These are phyloP conservation scores for Podospora australis DNA, from an alignment of 495 filamentous ascomycete species.

Conservation along the genomic window DNA sequence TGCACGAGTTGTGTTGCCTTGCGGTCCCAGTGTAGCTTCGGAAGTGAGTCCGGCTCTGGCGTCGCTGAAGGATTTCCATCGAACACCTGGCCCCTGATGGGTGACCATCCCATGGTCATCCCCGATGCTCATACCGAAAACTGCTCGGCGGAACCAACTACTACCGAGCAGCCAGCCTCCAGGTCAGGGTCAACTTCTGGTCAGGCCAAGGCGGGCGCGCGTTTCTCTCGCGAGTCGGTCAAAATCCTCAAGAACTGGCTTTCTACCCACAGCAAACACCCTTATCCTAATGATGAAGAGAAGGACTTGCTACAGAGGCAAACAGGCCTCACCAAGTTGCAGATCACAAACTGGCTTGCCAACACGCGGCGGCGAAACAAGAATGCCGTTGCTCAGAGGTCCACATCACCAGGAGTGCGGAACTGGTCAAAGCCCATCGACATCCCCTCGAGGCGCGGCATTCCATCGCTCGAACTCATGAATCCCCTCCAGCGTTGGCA, in stretches of 20 bases:
- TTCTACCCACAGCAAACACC: conserved; percentile 63
- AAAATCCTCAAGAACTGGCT: conserved; percentile 76
- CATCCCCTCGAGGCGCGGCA: conserved; percentile 51
- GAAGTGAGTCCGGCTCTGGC: conserved; percentile 15
- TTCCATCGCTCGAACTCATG: conserved; percentile 53
- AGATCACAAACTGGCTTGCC: conserved; percentile 82
- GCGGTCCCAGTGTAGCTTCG: conserved; percentile 66
- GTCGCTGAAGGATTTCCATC: conserved; percentile 24
- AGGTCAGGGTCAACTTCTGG: conserved; percentile 26
- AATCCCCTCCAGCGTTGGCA: conserved; percentile 83
- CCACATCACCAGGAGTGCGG: conserved; percentile 51
- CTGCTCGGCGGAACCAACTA: conserved; percentile 4
- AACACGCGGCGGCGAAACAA: conserved; percentile 77
- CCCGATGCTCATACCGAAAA: conserved; percentile 33
- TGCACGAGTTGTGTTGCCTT: conserved; percentile 78
- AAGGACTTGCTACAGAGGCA: conserved; percentile 64
- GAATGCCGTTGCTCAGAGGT: conserved; percentile 48
- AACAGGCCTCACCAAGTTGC: conserved; percentile 67
- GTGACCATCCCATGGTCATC: conserved; percentile 38
- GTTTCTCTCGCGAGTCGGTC: conserved; percentile 67
- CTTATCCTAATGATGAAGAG: conserved; percentile 75
- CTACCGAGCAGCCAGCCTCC: conserved; percentile 25
- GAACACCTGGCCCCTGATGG: conserved; percentile 41
- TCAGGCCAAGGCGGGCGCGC: conserved; percentile 47
- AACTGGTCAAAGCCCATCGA: conserved; percentile 55